Percentiles rank a stretch among this genome's conserved stretches.
Evolutionary conservation across 2,329 filamentous ascomycete species (phyloP).

Genomic region (Pyrenophora tritici-repentis): DNA sequence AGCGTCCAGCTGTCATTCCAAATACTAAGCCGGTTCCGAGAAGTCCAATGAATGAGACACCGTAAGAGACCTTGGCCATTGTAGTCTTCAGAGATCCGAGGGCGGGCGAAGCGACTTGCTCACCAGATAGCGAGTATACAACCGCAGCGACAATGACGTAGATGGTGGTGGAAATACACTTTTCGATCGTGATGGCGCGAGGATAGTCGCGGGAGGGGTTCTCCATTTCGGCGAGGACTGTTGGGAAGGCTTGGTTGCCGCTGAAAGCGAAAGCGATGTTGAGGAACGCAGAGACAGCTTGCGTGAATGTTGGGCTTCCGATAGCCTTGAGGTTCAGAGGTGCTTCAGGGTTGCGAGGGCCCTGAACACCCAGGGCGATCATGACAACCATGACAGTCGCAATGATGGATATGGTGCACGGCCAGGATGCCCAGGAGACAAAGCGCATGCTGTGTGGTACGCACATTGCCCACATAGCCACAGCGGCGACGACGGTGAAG

Average conservation of each 20-base stretch:
- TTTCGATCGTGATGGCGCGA: constrained; percentile 33
- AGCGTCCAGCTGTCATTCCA: constrained; percentile 30
- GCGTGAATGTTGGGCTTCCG: constrained; percentile 27
- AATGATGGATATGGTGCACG: constrained; percentile 31
- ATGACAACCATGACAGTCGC: constrained; percentile 32
- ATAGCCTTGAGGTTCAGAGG: constrained; percentile 31
- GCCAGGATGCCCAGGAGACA: constrained; percentile 35
- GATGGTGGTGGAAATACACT: constrained; percentile 27
- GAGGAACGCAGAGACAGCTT: constrained; percentile 31
- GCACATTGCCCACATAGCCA: constrained; percentile 36
- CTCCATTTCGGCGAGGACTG: constrained; percentile 35
- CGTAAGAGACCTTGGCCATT: constrained; percentile 33
- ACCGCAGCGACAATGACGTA: constrained; percentile 30
- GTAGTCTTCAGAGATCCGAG: constrained; percentile 26
- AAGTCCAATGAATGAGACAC: constrained; percentile 27
- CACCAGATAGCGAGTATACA: constrained; percentile 32
- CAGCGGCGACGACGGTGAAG: constrained; percentile 29
- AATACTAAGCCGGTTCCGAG: constrained; percentile 33
- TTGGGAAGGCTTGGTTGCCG: constrained; percentile 37
- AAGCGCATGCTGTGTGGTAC: constrained; percentile 37
- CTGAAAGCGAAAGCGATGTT: constrained; percentile 37
- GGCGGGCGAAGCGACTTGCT: constrained; percentile 33
- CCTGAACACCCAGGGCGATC: constrained; percentile 34
- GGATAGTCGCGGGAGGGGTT: constrained; percentile 34
- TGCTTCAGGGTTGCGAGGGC: constrained; percentile 23